phyloP scores from a whole-genome alignment of 2,329 filamentous ascomycete genomes.

The Metarhizium brunneum region DNA sequence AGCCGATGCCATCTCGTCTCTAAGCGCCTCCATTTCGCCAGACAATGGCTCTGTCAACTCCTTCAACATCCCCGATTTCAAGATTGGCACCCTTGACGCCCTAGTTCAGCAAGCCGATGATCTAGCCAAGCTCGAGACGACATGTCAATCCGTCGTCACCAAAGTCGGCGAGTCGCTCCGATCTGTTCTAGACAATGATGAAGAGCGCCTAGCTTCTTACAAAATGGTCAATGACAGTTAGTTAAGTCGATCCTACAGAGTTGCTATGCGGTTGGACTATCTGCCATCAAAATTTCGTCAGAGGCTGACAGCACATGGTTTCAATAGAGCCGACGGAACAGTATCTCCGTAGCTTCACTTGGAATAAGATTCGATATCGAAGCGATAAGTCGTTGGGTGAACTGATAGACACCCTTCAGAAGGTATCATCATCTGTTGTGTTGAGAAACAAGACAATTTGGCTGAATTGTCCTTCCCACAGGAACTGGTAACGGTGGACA shows the following conservation, averaged over 20 bases:
- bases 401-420: slow-evolving; percentile 78
- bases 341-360: slow-evolving; percentile 80
- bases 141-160: slow-evolving; percentile 71
- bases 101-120: slow-evolving; percentile 96
- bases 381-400: slow-evolving; percentile 84
- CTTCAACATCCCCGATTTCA: slow-evolving; percentile 87
- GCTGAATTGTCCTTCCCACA: slow-evolving; percentile 21
- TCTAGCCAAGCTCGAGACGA: slow-evolving; percentile 73
- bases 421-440: slow-evolving; percentile 39
- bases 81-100: slow-evolving; percentile 92
- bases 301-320: not conserved
- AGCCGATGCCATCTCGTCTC: slow-evolving; percentile 70
- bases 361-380: slow-evolving; percentile 98
- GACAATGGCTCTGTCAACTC: slow-evolving; percentile 69
- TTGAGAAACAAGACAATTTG: not conserved
- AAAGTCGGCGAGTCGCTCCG: slow-evolving; percentile 85
- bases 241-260: slow-evolving; percentile 19
- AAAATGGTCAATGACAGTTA: slow-evolving; percentile 92
- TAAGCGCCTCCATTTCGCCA: slow-evolving; percentile 61
- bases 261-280: not conserved
- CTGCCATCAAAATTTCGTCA: slow-evolving; percentile 4
- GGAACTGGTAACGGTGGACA: slow-evolving; percentile 89
- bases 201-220: slow-evolving; percentile 73
- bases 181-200: slow-evolving; percentile 74
- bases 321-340: slow-evolving; percentile 81